phyloP scores from a whole-genome alignment of 768 basidiomycete species.

The Lentinus brumalis region DNA sequence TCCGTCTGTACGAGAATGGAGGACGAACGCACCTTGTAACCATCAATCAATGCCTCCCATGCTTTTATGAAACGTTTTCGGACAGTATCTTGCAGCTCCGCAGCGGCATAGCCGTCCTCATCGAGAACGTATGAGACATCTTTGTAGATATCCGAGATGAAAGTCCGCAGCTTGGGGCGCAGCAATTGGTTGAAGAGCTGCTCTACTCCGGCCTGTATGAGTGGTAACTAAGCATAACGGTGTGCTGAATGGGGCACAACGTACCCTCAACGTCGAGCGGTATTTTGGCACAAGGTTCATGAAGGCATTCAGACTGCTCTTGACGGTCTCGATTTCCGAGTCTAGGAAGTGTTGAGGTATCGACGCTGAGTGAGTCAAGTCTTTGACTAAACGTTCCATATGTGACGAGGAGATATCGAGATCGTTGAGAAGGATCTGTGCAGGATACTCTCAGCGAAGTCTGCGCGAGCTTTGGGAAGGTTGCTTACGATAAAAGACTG shows the following conservation, averaged over 20 bases:
- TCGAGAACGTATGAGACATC: slow-evolving; percentile 88
- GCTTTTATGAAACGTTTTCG: slow-evolving; percentile 87
- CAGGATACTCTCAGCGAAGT: not conserved
- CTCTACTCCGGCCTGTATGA: slow-evolving; percentile 76
- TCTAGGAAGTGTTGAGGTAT: slow-evolving; percentile 72
- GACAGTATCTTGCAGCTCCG: slow-evolving; percentile 85
- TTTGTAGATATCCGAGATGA: slow-evolving; percentile 87
- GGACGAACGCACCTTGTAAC: slow-evolving; percentile 69
- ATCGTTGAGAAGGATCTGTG: slow-evolving; percentile 87
- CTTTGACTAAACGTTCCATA: slow-evolving; percentile 77
- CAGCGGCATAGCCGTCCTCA: slow-evolving; percentile 80
- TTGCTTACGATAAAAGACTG: slow-evolving; percentile 77
- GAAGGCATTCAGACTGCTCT: slow-evolving; percentile 50
- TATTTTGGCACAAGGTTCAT: slow-evolving; percentile 63
- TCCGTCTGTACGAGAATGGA: not conserved
- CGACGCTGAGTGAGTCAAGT: slow-evolving; percentile 53
- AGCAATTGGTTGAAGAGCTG: slow-evolving; percentile 95
- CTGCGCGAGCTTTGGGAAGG: not conserved
- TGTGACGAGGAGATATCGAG: slow-evolving; percentile 91
- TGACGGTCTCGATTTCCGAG: slow-evolving; percentile 53
- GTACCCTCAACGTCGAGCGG: slow-evolving; percentile 71
- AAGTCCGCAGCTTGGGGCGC: slow-evolving; percentile 80
- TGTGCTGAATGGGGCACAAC: slow-evolving; percentile 10
- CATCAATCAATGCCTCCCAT: slow-evolving; percentile 86
- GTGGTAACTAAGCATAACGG: not conserved